Percentiles rank a stretch among this genome's conserved stretches.
Conservation (phyloP, 2,329 filamentous ascomycete species). For the Diplocarpon rosae region DNA sequence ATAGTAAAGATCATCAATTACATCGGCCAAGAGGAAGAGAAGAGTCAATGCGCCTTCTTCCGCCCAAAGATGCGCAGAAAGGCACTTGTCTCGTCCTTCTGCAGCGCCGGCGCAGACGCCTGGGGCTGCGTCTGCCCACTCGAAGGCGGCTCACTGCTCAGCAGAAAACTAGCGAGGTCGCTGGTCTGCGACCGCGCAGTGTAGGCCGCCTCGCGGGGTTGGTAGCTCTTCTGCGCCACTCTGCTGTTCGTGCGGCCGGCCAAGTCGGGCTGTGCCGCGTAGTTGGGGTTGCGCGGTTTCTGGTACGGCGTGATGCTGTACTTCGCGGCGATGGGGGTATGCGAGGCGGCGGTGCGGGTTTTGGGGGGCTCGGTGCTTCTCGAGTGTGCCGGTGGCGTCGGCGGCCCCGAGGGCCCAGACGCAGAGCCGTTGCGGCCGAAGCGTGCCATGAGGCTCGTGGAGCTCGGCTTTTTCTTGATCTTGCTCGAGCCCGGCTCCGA, state of each 20-base stretch:
- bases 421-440: conserved; percentile 32
- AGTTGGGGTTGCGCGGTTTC: conserved; percentile 30
- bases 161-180: conserved; percentile 62
- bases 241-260: conserved; percentile 20
- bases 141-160: conserved; percentile 19
- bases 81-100: conserved; percentile 19
- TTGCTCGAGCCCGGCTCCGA: conserved; percentile 19
- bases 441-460: conserved; percentile 50
- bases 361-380: conserved; percentile 1
- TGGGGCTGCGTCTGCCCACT: conserved; percentile 13
- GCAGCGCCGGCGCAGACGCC: conserved; percentile 13
- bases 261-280: conserved; percentile 17
- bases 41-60: conserved; percentile 12
- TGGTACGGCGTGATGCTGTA: conserved; percentile 42
- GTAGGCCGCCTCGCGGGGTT: conserved; percentile 23
- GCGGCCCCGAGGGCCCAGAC: conserved; percentile 29
- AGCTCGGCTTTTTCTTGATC: conserved; percentile 54
- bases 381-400: conserved; percentile 24
- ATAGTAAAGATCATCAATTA: no score
- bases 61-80: conserved; percentile 24
- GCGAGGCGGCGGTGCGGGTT: conserved; percentile 22
- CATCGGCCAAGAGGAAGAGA: no score
- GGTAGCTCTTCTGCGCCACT: conserved; percentile 41
- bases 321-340: conserved; percentile 26
- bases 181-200: conserved; percentile 35